Evolutionary conservation across 2,329 filamentous ascomycete genomes (phyloP), one percentile per base, ranked within the genome.

Genomic region (Waltergamsia citrina): DNA sequence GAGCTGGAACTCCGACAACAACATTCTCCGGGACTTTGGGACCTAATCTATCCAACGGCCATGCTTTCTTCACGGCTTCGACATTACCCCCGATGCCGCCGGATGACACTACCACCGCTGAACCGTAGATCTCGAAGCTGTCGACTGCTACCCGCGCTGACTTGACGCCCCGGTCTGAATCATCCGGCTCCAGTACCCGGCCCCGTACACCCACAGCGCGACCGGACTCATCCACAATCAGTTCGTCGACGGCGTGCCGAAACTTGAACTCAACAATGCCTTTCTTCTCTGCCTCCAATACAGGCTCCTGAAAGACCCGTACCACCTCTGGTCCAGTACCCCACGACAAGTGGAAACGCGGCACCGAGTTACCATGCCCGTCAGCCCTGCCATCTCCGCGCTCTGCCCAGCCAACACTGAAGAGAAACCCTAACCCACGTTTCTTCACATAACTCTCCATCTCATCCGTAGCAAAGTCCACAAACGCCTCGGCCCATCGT

Each of bases 321-420:
- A 78, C 72, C 1, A 77, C 60, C 48, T 76, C 73, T 4, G 74
- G 74, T 0, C 74, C 74, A 0, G 71, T 69, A 3, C 74, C 74
- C 74, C 74, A 79, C 1, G 69, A 68, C 20, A 78, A 38, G 46
- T 79, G 74, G 46, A 79, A 78, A n/a, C 74, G 51, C 3, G 74
- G 74, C 2, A 78, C 73, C 10, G 70, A 71, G 48, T 78, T 78
- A 5, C 74, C 74, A 44, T 78, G 74, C 3, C 73, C 72, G 4
- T 68, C 64, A 0, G 72, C 67, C 1, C 51, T 47, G 0, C 74
- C 74, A 36, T 65, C 65, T 3, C 74, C 74, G 5, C 74, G 59
- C 59, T 78, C 74, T 2, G 74, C 74, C 74, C 74, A 78, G 18
- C 69, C 70, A 2, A 78, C 71, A 36, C 65, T 72, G 32, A 59